Percentiles rank a stretch among this genome's conserved stretches.
These are phyloP conservation scores for Boletus pseudo-olivaceus DNA, from an alignment of 768 basidiomycete genomes.

Conservation along the genomic window DNA sequence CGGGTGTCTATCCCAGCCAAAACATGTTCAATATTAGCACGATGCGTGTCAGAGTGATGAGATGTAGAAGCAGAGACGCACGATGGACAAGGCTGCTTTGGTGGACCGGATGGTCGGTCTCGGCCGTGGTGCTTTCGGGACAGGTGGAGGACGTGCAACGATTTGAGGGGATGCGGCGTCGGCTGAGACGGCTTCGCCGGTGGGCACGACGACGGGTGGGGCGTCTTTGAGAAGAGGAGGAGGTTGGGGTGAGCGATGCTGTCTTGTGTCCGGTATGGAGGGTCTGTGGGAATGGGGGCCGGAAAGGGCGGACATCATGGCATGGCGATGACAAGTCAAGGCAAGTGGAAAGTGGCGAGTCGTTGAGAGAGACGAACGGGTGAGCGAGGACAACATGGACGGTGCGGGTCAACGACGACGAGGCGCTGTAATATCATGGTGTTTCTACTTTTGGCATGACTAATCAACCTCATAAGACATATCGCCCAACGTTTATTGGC, in stretches of 20 bases:
- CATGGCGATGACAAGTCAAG: constrained; percentile 40
- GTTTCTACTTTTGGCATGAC: constrained; percentile 12
- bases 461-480: constrained; percentile 10
- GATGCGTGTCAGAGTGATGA: not conserved
- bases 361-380: constrained; percentile 7
- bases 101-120: constrained; percentile 64
- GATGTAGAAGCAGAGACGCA: constrained; percentile 31
- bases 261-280: constrained; percentile 16
- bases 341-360: not conserved
- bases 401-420: not conserved
- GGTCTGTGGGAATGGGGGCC: constrained; percentile 23
- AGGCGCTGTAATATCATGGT: too few species aligned
- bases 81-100: constrained; percentile 77
- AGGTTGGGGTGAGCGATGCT: constrained; percentile 4
- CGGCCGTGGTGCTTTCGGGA: constrained; percentile 60
- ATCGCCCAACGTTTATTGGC: constrained; percentile 9
- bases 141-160: constrained; percentile 67
- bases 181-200: constrained; percentile 43
- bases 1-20: constrained; percentile 58
- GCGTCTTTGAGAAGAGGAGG: constrained; percentile 37
- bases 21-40: not conserved
- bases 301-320: constrained; percentile 66
- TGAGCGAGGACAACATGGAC: constrained; percentile 23
- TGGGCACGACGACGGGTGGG: constrained; percentile 51
- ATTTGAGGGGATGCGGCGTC: constrained; percentile 69